These are phyloP conservation scores for Cyberlindnera americana DNA, from an alignment of 805 yeast species.

Conservation along the genomic window DNA sequence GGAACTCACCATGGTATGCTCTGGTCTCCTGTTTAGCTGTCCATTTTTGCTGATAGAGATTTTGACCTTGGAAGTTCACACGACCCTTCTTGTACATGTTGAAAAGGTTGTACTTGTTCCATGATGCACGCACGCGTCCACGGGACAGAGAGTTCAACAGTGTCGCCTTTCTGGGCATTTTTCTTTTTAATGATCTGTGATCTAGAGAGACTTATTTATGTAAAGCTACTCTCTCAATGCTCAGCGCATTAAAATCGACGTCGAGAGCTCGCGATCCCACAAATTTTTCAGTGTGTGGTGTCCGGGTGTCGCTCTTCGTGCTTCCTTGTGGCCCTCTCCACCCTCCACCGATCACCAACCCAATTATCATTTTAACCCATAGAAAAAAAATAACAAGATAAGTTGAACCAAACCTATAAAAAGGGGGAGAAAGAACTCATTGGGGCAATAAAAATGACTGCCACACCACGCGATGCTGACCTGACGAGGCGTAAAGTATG, in stretches of 20 bases:
- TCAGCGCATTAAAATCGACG: constrained; percentile 1
- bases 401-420: not conserved
- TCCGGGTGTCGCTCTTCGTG: not conserved
- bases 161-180: constrained; percentile 62
- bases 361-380: no score
- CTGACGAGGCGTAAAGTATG: constrained; percentile 20
- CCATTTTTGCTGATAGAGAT: constrained; percentile 93
- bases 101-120: constrained; percentile 89
- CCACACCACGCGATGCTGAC: constrained; percentile 18
- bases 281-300: constrained; percentile 4
- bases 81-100: constrained; percentile 75
- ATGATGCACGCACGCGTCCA: constrained; percentile 80
- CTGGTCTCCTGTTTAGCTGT: constrained; percentile 86
- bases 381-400: not conserved
- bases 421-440: not conserved
- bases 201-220: no score
- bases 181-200: not conserved
- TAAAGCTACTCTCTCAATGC: no score
- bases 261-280: constrained; percentile 4
- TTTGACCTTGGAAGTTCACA: constrained; percentile 50
- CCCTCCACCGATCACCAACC: not conserved
- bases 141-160: constrained; percentile 55
- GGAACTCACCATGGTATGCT: constrained; percentile 92
- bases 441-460: constrained; percentile 11
- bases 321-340: no score